Conservation (phyloP, 2,329 filamentous ascomycete species). For the Fusarium bactridioides region DNA sequence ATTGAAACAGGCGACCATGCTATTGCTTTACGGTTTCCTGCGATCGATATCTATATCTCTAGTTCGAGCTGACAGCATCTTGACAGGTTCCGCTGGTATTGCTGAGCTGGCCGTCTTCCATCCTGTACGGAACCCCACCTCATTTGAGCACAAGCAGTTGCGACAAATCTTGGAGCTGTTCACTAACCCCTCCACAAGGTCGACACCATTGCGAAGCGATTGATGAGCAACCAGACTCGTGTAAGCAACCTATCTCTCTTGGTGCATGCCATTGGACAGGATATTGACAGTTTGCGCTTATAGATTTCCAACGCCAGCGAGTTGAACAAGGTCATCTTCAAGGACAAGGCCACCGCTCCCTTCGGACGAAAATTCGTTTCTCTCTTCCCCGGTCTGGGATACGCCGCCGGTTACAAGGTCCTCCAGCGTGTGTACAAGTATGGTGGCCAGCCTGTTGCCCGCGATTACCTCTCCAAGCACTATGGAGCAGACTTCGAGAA, state of each 20-base stretch:
- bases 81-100: slow-evolving; percentile 89
- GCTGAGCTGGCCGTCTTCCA: slow-evolving; percentile 94
- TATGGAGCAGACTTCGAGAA: slow-evolving; percentile 85
- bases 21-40: not conserved
- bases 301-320: slow-evolving; percentile 57
- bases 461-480: slow-evolving; percentile 84
- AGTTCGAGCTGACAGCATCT: slow-evolving; percentile 30
- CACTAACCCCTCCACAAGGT: slow-evolving; percentile 63
- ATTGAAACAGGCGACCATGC: slow-evolving; percentile 10
- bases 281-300: slow-evolving; percentile 21
- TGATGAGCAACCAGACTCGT: slow-evolving; percentile 94
- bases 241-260: slow-evolving; percentile 58
- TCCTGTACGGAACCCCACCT: slow-evolving; percentile 65
- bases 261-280: not conserved
- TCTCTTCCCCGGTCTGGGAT: slow-evolving; percentile 94
- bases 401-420: slow-evolving; percentile 97
- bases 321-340: slow-evolving; percentile 94
- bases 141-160: slow-evolving; percentile 2
- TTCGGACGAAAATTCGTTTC: slow-evolving; percentile 85
- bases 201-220: slow-evolving; percentile 96
- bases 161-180: slow-evolving; percentile 4
- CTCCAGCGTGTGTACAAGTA: slow-evolving; percentile 99
- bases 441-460: slow-evolving; percentile 92
- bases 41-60: not conserved
- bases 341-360: slow-evolving; percentile 79